Percentiles rank a stretch among this genome's conserved stretches.
phyloP scores from a whole-genome alignment of 139 green algal species.

The Chlorella sp. region DNA sequence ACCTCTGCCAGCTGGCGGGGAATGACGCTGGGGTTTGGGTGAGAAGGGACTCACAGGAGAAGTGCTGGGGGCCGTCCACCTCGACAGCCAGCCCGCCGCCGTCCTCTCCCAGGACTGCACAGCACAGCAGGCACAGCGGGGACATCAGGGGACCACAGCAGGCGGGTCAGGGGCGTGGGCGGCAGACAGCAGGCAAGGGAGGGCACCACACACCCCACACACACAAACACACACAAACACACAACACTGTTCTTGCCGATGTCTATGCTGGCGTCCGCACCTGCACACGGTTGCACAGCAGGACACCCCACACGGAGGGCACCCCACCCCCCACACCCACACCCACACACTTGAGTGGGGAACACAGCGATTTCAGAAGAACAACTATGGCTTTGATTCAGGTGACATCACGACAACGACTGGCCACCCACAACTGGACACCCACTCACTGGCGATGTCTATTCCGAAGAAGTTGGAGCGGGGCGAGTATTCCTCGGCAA shows the following conservation, averaged over 20 bases:
- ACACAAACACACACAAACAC: neutral
- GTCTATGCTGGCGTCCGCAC: no score
- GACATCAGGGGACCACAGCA: neutral
- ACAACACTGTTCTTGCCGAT: no score
- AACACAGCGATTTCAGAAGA: no score
- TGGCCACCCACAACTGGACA: no score
- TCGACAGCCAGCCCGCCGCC: constrained; percentile 63
- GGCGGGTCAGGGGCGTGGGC: neutral
- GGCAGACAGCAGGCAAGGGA: neutral
- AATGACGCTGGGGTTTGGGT: neutral
- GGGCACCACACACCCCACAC: neutral
- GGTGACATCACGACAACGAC: no score
- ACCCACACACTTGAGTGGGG: no score
- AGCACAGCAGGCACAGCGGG: neutral
- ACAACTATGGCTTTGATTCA: no score
- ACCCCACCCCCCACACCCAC: no score
- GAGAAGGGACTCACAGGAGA: constrained; percentile 42
- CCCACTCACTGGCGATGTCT: constrained; percentile 59
- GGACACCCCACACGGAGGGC: no score
- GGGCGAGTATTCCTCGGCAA: constrained; percentile 29
- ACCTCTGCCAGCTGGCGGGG: neutral
- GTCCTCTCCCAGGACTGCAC: constrained; percentile 18
- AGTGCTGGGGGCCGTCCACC: constrained; percentile 72
- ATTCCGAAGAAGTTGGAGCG: constrained; percentile 50
- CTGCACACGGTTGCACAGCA: no score